Percentiles rank a stretch among this genome's conserved stretches.
These are phyloP conservation scores for Suillus spraguei DNA, from an alignment of 768 basidiomycete species.

Conservation along the genomic window DNA sequence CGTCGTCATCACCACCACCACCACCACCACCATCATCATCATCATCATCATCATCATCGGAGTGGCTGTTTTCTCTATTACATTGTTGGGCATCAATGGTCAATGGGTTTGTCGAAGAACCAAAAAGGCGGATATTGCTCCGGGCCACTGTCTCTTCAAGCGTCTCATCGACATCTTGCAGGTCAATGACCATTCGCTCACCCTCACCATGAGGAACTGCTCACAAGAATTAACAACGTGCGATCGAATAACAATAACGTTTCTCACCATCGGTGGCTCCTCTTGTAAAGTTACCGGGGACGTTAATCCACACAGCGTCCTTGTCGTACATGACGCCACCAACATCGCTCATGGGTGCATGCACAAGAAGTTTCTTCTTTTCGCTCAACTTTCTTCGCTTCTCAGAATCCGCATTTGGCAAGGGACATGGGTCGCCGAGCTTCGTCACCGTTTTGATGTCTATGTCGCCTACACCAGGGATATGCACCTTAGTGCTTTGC, in stretches of 20 bases:
- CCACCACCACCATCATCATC: slow-evolving; percentile 23
- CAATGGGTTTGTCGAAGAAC: slow-evolving; percentile 75
- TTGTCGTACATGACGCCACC: slow-evolving; percentile 98
- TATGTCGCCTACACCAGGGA: slow-evolving; percentile 94
- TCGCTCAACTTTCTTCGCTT: slow-evolving; percentile 92
- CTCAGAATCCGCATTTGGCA: slow-evolving; percentile 90
- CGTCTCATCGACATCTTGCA: slow-evolving; percentile 84
- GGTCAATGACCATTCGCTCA: slow-evolving; percentile 95
- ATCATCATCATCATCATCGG: slow-evolving; percentile 36
- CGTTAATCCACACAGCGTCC: slow-evolving; percentile 97
- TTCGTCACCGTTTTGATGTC: slow-evolving; percentile 70
- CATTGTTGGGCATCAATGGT: slow-evolving; percentile 39
- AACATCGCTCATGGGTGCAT: slow-evolving; percentile 99
- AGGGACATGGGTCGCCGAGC: slow-evolving; percentile 93
- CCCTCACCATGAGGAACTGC: slow-evolving; percentile 87
- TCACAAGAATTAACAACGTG: slow-evolving; percentile 4
- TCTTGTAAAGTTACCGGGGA: slow-evolving; percentile 90
- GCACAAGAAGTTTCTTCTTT: slow-evolving; percentile 88
- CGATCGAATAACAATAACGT: background rate
- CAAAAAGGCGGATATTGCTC: slow-evolving; percentile 84
- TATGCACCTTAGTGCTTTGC: slow-evolving; percentile 78
- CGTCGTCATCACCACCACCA: slow-evolving; percentile 23
- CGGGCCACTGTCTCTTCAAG: slow-evolving; percentile 82
- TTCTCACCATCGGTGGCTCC: slow-evolving; percentile 65
- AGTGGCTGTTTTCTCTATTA: slow-evolving; percentile 40